Percentiles rank a stretch among this genome's conserved stretches.
Conservation (phyloP, 768 basidiomycete species). For the Lyophyllum semitale region DNA sequence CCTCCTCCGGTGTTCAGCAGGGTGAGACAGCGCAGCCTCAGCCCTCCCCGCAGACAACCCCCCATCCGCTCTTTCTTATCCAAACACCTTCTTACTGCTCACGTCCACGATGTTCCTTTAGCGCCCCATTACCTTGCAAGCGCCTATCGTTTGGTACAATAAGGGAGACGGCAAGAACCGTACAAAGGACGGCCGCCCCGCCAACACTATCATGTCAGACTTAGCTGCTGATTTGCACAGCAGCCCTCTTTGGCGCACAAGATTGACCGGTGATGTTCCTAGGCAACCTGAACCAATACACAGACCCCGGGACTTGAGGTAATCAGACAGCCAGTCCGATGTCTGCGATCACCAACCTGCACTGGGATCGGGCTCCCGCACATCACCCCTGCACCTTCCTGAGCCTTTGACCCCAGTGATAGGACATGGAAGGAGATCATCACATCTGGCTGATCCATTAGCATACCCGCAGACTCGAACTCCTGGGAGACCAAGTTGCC, state of each 20-base stretch:
- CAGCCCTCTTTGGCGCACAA: conserved; percentile 33
- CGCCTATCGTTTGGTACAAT: conserved; percentile 4
- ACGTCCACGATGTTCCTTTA: neutral
- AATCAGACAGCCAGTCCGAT: conserved; percentile 21
- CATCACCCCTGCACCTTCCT: neutral
- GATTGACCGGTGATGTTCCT: conserved; percentile 42
- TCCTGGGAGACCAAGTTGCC: conserved; percentile 19
- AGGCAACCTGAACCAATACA: conserved; percentile 27
- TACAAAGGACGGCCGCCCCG: neutral
- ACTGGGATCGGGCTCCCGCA: neutral
- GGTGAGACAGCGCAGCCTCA: conserved; percentile 48
- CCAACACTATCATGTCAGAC: conserved; percentile 3
- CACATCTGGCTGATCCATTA: neutral
- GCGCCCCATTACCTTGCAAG: neutral
- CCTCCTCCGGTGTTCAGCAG: conserved; percentile 31
- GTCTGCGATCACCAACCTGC: conserved; percentile 5
- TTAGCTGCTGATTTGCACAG: conserved; percentile 21
- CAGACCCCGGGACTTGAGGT: conserved; percentile 11
- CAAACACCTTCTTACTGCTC: too few species aligned
- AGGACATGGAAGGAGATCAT: neutral
- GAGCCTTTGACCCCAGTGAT: neutral
- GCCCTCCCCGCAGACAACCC: conserved; percentile 38
- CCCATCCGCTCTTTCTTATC: too few species aligned
- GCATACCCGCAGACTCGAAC: conserved; percentile 7
- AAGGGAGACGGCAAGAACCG: neutral